A percentile compares a stretch with the other conserved stretches of the same genome.
These are phyloP conservation scores for Candida dubliniensis DNA, from an alignment of 1,139 yeast species.

Conservation along the genomic window DNA sequence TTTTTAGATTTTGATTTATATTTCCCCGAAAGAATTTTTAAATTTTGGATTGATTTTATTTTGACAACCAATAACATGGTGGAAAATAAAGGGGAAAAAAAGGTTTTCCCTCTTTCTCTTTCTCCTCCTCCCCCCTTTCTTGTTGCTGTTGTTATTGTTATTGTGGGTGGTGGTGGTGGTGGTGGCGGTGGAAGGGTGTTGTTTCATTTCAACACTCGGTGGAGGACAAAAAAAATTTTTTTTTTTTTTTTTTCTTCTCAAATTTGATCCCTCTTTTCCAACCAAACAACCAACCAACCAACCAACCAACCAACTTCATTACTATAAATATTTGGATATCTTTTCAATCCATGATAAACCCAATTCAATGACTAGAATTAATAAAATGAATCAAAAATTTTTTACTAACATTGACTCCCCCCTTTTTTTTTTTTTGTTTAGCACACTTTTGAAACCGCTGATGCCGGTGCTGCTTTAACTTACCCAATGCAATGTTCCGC, in stretches of 20 bases:
- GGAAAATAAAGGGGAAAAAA: no score
- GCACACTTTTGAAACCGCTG: conserved; percentile 97
- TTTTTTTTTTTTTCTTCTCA: neutral
- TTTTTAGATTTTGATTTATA: no score
- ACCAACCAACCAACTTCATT: neutral
- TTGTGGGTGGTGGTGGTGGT: no score
- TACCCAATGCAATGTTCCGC: conserved; percentile 99
- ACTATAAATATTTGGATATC: no score
- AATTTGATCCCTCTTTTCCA: neutral
- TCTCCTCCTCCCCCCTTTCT: no score
- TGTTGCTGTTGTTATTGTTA: no score
- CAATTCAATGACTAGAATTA: neutral
- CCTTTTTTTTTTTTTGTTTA: conserved; percentile 25
- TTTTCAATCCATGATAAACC: neutral
- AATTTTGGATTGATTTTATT: no score
- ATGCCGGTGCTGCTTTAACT: conserved; percentile 98
- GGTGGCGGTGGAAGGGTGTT: neutral
- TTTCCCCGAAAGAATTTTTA: no score
- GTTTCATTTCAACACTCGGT: neutral
- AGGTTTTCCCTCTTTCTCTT: no score
- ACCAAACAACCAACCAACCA: neutral
- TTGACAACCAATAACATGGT: no score
- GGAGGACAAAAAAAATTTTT: conserved; percentile 1
- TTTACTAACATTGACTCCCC: conserved; percentile 40
- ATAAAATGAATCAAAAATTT: neutral